These are phyloP conservation scores for Luffa acutangula DNA, from an alignment of 306 rosid species.

Conservation along the genomic window DNA sequence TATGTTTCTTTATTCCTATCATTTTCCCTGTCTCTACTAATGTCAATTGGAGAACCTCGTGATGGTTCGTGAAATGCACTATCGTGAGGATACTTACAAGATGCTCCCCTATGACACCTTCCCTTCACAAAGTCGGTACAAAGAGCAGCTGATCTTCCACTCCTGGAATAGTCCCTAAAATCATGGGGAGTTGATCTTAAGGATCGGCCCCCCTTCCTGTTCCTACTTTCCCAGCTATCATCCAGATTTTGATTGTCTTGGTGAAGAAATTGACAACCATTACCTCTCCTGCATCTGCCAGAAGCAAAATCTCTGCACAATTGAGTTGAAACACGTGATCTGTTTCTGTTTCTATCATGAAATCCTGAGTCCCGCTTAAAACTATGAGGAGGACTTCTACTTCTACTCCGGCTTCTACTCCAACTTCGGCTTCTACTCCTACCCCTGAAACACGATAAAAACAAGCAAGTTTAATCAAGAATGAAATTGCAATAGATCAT, in stretches of 20 bases:
- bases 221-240: constrained; percentile 66
- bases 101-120: constrained; percentile 70
- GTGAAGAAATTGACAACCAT: constrained; percentile 63
- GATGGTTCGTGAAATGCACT: constrained; percentile 48
- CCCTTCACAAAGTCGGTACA: constrained; percentile 69
- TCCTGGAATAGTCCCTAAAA: constrained; percentile 45
- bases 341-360: constrained; percentile 55
- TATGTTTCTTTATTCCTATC: constrained; percentile 57
- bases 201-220: constrained; percentile 56
- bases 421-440: constrained; percentile 31
- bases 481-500: constrained; percentile 2
- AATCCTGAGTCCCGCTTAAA: constrained; percentile 53
- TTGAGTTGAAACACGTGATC: constrained; percentile 47
- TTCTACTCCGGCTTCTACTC: constrained; percentile 41
- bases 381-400: constrained; percentile 48
- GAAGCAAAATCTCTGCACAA: constrained; percentile 65
- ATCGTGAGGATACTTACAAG: constrained; percentile 70
- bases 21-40: constrained; percentile 53
- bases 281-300: constrained; percentile 91
- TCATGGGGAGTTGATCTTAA: constrained; percentile 44
- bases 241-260: constrained; percentile 49
- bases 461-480: neutral
- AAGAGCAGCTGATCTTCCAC: constrained; percentile 45
- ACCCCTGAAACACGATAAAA: constrained; percentile 11
- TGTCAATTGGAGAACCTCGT: constrained; percentile 45